Percentiles rank a stretch among this genome's conserved stretches.
These are phyloP conservation scores for Loxodes magnus DNA, from an alignment of 73 alveolate genomes.

Conservation along the genomic window DNA sequence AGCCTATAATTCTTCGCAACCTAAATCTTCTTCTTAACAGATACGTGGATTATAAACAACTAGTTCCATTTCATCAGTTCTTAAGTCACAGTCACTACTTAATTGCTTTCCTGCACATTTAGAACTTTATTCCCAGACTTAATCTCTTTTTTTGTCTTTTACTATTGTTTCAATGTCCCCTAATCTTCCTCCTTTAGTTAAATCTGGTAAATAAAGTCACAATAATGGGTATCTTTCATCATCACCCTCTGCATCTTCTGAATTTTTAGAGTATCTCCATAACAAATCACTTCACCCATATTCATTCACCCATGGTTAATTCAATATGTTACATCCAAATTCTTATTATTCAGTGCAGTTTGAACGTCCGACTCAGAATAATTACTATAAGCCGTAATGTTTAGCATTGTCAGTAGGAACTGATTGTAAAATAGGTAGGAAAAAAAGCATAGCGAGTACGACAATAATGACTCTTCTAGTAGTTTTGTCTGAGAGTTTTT, in stretches of 20 bases:
- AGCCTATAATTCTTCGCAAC: slow-evolving; percentile 36
- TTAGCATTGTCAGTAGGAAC: slow-evolving; percentile 8
- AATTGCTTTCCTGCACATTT: slow-evolving; percentile 6
- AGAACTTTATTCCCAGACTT: slow-evolving; percentile 20
- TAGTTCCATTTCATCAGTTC: slow-evolving; percentile 40
- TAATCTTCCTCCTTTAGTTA: slow-evolving; percentile 23
- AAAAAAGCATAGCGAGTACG: slow-evolving; percentile 72
- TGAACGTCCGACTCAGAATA: slow-evolving; percentile 56
- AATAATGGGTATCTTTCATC: slow-evolving; percentile 10
- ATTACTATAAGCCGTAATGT: slow-evolving; percentile 39
- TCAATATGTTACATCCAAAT: slow-evolving; percentile 11
- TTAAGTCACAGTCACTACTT: slow-evolving; percentile 6
- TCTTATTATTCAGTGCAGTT: slow-evolving; percentile 15
- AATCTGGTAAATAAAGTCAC: slow-evolving; percentile 52
- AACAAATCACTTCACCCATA: slow-evolving; percentile 50
- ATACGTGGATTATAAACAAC: slow-evolving; percentile 23
- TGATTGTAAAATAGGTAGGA: slow-evolving; percentile 52
- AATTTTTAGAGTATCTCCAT: slow-evolving; percentile 9
- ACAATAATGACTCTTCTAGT: slow-evolving; percentile 86
- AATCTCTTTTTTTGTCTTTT: slow-evolving; percentile 3
- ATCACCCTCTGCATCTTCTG: slow-evolving; percentile 31
- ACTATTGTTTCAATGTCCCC: slow-evolving; percentile 2
- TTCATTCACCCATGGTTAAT: slow-evolving; percentile 17
- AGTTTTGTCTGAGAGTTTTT: slow-evolving; percentile 68
- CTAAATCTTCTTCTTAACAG: slow-evolving; percentile 8